Conservation (phyloP, 148 eudicot genomes). For the Drosera capensis region DNA sequence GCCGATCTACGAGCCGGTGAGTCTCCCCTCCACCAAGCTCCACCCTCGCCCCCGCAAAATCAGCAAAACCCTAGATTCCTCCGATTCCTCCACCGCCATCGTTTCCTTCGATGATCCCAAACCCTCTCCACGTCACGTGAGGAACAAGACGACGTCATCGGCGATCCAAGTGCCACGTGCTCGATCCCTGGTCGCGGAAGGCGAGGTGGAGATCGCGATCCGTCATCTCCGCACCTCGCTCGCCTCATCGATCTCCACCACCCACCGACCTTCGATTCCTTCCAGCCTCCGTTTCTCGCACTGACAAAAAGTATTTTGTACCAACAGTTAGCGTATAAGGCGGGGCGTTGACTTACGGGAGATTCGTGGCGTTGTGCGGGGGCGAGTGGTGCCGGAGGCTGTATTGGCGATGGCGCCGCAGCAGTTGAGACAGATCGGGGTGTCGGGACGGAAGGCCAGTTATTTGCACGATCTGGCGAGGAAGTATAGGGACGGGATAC, state of each 20-base stretch:
- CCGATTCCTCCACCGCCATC: too few relatives aligned
- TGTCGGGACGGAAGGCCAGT: slow-evolving; percentile 34
- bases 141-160: too few relatives aligned
- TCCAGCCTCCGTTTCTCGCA: slow-evolving; percentile 42
- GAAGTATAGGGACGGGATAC: slow-evolving; percentile 34
- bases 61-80: too few relatives aligned
- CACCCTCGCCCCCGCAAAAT: too few relatives aligned
- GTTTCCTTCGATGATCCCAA: too few relatives aligned
- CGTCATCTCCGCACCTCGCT: slow-evolving; percentile 27
- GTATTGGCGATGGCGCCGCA: slow-evolving; percentile 23
- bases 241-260: slow-evolving; percentile 18
- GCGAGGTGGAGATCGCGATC: slow-evolving; percentile 28
- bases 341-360: slow-evolving; percentile 43
- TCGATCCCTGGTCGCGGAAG: slow-evolving; percentile 25
- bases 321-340: slow-evolving; percentile 52
- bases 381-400: slow-evolving; percentile 31
- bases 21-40: too few relatives aligned
- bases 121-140: too few relatives aligned
- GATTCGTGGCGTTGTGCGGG: slow-evolving; percentile 35
- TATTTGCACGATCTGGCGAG: slow-evolving; percentile 38
- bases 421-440: slow-evolving; percentile 43
- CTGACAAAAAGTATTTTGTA: slow-evolving; percentile 35
- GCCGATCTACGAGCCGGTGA: too few relatives aligned
- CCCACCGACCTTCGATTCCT: slow-evolving; percentile 32
- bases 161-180: too few relatives aligned